Evolutionary conservation across 805 yeast species (phyloP).

Genomic region (Cyberlindnera amylophila): DNA sequence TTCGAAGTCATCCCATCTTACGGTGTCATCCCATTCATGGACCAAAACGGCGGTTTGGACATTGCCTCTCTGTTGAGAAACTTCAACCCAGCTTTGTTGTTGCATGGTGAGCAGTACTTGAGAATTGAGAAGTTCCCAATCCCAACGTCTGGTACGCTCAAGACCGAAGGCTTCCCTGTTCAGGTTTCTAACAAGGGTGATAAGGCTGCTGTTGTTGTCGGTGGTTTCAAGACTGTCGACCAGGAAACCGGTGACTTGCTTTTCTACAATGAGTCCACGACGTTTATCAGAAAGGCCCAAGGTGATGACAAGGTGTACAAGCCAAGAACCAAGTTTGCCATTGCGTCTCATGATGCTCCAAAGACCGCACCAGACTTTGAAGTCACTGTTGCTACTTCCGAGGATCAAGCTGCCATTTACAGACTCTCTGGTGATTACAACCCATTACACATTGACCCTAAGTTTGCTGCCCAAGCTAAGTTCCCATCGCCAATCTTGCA

Average conservation of each 20-base stretch:
- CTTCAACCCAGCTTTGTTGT: conserved; percentile 83
- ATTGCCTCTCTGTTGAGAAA: conserved; percentile 63
- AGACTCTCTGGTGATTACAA: conserved; percentile 91
- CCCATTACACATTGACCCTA: conserved; percentile 94
- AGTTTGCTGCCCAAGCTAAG: conserved; percentile 81
- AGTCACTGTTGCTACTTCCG: conserved; percentile 50
- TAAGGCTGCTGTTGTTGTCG: conserved; percentile 73
- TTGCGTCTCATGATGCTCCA: conserved; percentile 61
- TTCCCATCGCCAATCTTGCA: conserved; percentile 87
- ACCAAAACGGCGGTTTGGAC: conserved; percentile 52
- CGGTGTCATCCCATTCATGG: conserved; percentile 86
- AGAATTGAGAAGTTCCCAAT: conserved; percentile 73
- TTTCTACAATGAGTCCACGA: conserved; percentile 79
- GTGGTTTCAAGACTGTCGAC: conserved; percentile 69
- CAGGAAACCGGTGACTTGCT: conserved; percentile 61
- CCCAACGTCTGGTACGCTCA: conserved; percentile 64
- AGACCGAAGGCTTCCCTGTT: conserved; percentile 62
- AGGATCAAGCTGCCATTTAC: conserved; percentile 83
- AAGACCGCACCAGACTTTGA: conserved; percentile 63
- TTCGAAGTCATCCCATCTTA: conserved; percentile 87
- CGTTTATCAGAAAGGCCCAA: conserved; percentile 72
- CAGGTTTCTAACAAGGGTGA: conserved; percentile 81
- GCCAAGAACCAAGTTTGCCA: conserved; percentile 56
- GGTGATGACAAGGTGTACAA: conserved; percentile 45
- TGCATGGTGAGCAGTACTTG: conserved; percentile 94